Evolutionary conservation across 1,139 yeast genomes (phyloP).

Genomic region (Kluyveromyces sp.): DNA sequence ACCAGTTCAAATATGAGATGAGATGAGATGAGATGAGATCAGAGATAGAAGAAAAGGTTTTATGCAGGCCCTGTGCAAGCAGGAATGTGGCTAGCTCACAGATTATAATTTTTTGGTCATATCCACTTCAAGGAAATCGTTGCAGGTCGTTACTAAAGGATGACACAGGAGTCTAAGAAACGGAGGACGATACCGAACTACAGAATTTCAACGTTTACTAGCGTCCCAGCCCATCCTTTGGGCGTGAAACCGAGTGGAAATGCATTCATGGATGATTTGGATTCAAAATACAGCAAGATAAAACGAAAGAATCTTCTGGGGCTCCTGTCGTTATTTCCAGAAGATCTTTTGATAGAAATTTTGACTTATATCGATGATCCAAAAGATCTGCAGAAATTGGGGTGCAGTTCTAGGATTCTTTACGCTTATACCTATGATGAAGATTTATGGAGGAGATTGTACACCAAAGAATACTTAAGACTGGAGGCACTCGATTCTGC

Average conservation of each 20-base stretch:
- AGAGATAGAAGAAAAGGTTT: too few relatives aligned
- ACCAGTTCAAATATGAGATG: slow-evolving; percentile 3
- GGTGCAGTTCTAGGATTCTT: slow-evolving; percentile 56
- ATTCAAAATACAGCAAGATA: slow-evolving; percentile 26
- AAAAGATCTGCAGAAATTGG: slow-evolving; percentile 41
- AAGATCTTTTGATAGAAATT: slow-evolving; percentile 49
- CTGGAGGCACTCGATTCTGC: slow-evolving; percentile 16
- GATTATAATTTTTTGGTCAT: too few relatives aligned
- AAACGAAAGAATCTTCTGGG: slow-evolving; percentile 42
- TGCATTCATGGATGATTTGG: slow-evolving; percentile 30
- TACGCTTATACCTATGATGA: slow-evolving; percentile 70
- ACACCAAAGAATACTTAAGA: slow-evolving; percentile 32
- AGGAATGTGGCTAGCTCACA: too few relatives aligned
- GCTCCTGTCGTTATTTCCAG: slow-evolving; percentile 43
- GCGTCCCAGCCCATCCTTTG: slow-evolving; percentile 51
- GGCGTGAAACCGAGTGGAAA: slow-evolving; percentile 75
- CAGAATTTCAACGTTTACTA: slow-evolving; percentile 19
- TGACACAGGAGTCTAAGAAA: slow-evolving; percentile 12
- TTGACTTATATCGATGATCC: slow-evolving; percentile 42
- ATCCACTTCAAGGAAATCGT: too few relatives aligned
- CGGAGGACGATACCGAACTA: slow-evolving; percentile 13
- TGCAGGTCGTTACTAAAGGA: background rate
- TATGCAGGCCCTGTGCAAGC: too few relatives aligned
- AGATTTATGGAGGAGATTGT: slow-evolving; percentile 67
- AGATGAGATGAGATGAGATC: slow-evolving; percentile 6